Conservation (phyloP, 208 protist genomes). For the Eutreptiella sp. region DNA sequence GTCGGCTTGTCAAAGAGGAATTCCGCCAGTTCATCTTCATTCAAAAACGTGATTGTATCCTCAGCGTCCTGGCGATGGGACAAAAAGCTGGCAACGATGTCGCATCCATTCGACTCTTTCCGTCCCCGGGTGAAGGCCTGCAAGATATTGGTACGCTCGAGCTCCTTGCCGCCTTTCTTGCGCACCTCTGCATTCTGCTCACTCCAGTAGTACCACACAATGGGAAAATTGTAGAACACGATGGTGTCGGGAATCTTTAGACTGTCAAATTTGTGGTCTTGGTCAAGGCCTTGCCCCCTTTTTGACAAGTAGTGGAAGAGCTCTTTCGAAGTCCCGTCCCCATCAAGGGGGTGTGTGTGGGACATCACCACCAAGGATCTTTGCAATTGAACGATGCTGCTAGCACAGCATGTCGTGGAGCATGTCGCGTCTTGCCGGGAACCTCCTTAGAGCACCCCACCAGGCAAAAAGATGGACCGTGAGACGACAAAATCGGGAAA, state of each 20-base stretch:
- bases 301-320: conserved; percentile 12
- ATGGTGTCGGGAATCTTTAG: conserved; percentile 1
- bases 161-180: conserved; percentile 11
- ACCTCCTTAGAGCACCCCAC: too few relatives aligned
- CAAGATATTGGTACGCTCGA: neutral
- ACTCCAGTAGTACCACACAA: conserved; percentile 11
- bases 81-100: conserved; percentile 12
- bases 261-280: neutral
- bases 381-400: neutral
- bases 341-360: conserved; percentile 8
- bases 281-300: neutral
- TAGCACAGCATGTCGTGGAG: too few relatives aligned
- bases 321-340: neutral
- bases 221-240: conserved; percentile 9
- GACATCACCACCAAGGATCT: conserved; percentile 4
- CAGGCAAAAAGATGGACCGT: neutral
- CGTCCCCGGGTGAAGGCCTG: conserved; percentile 5
- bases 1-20: conserved; percentile 1
- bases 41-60: neutral
- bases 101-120: neutral
- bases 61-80: neutral
- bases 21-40: conserved; percentile 1
- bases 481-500: neutral
- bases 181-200: neutral
- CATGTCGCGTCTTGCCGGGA: too few relatives aligned